Evolutionary conservation across 805 yeast species (phyloP).

Genomic region (Zygosaccharomyces pseudorouxii): DNA sequence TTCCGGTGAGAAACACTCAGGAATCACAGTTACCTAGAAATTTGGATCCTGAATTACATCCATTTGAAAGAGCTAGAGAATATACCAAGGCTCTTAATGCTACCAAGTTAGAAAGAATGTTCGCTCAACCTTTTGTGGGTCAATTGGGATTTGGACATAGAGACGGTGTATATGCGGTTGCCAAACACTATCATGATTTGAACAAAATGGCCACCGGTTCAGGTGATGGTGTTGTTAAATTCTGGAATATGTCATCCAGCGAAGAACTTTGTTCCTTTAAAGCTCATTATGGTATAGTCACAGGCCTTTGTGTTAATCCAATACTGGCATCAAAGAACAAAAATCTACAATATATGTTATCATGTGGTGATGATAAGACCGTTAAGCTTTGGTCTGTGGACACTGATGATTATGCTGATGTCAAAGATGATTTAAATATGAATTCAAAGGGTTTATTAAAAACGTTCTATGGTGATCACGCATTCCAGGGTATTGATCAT

Average conservation of each 20-base stretch:
- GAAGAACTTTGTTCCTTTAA: constrained; percentile 70
- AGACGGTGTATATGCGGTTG: constrained; percentile 87
- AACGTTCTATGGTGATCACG: constrained; percentile 78
- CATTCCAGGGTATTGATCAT: constrained; percentile 82
- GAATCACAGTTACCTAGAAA: constrained; percentile 84
- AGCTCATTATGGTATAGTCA: constrained; percentile 87
- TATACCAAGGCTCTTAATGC: constrained; percentile 93
- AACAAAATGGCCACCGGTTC: constrained; percentile 84
- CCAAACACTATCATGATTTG: constrained; percentile 66
- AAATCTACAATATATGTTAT: constrained; percentile 49
- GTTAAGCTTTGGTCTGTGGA: constrained; percentile 84
- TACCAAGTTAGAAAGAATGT: constrained; percentile 91
- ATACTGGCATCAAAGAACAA: constrained; percentile 19
- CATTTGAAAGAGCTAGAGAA: constrained; percentile 95
- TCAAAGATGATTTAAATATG: constrained; percentile 32
- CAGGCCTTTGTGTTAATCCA: constrained; percentile 78
- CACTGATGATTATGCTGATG: constrained; percentile 42
- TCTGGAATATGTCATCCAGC: constrained; percentile 84
- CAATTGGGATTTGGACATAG: constrained; percentile 93
- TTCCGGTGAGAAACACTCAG: constrained; percentile 88
- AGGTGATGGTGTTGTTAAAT: constrained; percentile 92
- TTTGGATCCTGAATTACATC: constrained; percentile 90
- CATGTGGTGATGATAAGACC: constrained; percentile 89
- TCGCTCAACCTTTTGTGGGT: constrained; percentile 95
- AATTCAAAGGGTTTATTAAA: constrained; percentile 56